Percentiles rank a stretch among this genome's conserved stretches.
Conservation (phyloP, 2,329 filamentous ascomycete species). For the Diaporthe sp. region DNA sequence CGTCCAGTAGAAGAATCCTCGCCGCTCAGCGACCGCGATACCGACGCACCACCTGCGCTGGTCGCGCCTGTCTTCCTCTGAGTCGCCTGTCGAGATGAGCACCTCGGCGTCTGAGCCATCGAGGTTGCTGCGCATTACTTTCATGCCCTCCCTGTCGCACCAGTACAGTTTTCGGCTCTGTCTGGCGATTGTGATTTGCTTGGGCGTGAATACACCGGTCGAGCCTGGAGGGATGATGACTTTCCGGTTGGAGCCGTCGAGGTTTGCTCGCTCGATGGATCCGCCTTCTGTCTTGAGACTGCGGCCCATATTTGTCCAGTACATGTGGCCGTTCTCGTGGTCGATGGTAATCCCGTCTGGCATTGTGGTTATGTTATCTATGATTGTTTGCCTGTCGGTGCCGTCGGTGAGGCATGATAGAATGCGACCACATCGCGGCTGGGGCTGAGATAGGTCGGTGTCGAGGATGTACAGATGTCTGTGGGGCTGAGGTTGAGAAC, state of each 20-base stretch:
- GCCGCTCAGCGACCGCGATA: constrained; percentile 59
- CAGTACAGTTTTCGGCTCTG: constrained; percentile 53
- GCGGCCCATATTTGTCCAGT: constrained; percentile 64
- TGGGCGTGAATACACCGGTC: constrained; percentile 59
- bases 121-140: constrained; percentile 53
- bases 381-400: constrained; percentile 42
- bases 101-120: constrained; percentile 55
- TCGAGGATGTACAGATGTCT: constrained; percentile 47
- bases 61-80: constrained; percentile 45
- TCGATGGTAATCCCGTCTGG: constrained; percentile 61
- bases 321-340: constrained; percentile 51
- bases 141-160: constrained; percentile 58
- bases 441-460: constrained; percentile 43
- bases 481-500: constrained; percentile 12
- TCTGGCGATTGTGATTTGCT: constrained; percentile 54
- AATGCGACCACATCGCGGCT: constrained; percentile 41
- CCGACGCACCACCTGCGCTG: constrained; percentile 66
- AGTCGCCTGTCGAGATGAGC: constrained; percentile 47
- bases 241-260: constrained; percentile 61
- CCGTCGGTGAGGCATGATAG: constrained; percentile 42
- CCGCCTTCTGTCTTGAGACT: constrained; percentile 55
- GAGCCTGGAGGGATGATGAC: constrained; percentile 57
- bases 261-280: constrained; percentile 49
- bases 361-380: constrained; percentile 44
- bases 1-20: constrained; percentile 66